A percentile compares a stretch with the other conserved stretches of the same genome.
phyloP scores from a whole-genome alignment of 257 asterid species.

The Leptodermis oblonga region DNA sequence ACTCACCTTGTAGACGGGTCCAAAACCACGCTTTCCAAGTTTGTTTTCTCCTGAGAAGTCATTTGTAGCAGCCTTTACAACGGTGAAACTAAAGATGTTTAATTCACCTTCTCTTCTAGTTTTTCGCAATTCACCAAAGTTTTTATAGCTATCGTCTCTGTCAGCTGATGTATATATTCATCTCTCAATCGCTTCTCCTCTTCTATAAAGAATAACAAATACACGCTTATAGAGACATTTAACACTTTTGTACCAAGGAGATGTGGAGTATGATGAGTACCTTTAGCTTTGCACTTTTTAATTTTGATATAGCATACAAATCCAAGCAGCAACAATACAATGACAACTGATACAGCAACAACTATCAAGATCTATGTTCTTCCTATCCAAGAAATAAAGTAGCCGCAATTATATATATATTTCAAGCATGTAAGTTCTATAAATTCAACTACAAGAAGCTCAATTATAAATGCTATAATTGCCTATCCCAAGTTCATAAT shows the following conservation, averaged over 20 bases:
- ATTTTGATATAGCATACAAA: constrained; percentile 2
- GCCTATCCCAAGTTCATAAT: background rate
- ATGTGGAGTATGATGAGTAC: background rate
- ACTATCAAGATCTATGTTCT: constrained; percentile 19
- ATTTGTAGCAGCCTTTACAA: constrained; percentile 41
- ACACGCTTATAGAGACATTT: background rate
- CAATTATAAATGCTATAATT: no score
- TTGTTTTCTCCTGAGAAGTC: constrained; percentile 38
- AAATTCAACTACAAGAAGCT: no score
- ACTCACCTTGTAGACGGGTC: constrained; percentile 53
- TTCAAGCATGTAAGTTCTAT: background rate
- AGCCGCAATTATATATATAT: background rate
- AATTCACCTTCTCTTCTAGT: constrained; percentile 42
- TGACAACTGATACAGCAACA: constrained; percentile 4
- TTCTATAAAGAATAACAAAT: background rate
- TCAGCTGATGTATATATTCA: constrained; percentile 21
- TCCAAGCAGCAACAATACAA: background rate
- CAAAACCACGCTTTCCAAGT: constrained; percentile 69
- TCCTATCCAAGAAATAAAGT: constrained; percentile 12
- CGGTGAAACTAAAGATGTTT: constrained; percentile 37
- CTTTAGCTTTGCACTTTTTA: constrained; percentile 17
- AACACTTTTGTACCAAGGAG: background rate
- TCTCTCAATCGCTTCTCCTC: constrained; percentile 29
- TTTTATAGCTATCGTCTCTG: constrained; percentile 21
- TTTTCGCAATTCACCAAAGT: constrained; percentile 13